phyloP scores from a whole-genome alignment of 2,329 filamentous ascomycete species.

The Celoporthe dispersa region DNA sequence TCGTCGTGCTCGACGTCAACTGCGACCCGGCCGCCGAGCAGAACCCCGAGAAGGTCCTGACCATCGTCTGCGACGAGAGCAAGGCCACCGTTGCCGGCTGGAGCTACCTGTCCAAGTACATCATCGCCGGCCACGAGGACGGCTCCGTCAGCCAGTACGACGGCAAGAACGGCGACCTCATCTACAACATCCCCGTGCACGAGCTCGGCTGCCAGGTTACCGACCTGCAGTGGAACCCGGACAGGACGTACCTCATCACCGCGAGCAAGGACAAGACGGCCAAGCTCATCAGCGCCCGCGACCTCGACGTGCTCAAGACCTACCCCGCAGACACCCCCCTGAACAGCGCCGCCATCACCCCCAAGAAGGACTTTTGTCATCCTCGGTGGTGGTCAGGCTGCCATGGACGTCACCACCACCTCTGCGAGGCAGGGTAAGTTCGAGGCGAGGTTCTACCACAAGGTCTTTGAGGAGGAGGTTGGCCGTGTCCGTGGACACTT shows the following conservation, averaged over 20 bases:
- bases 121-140: conserved; percentile 97
- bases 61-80: conserved; percentile 92
- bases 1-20: conserved; percentile 88
- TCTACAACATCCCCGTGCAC: conserved; percentile 82
- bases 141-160: conserved; percentile 91
- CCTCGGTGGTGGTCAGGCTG: conserved; percentile 95
- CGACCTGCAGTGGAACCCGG: conserved; percentile 91
- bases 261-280: conserved; percentile 97
- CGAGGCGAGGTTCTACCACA: conserved; percentile 99
- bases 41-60: conserved; percentile 78
- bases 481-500: conserved; percentile 97
- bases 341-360: conserved; percentile 92
- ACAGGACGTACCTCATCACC: conserved; percentile 98
- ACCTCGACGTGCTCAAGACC: conserved; percentile 91
- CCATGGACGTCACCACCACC: conserved; percentile 98
- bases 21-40: conserved; percentile 79
- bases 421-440: conserved; percentile 96
- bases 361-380: conserved; percentile 99
- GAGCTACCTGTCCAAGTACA: conserved; percentile 93
- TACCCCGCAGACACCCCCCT: conserved; percentile 92
- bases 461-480: conserved; percentile 98
- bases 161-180: conserved; percentile 83
- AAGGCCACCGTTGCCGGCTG: conserved; percentile 98
- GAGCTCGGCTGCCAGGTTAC: conserved; percentile 83
- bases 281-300: conserved; percentile 85